phyloP scores from a whole-genome alignment of 306 rosid species.

The Casuarina equisetifolia region DNA sequence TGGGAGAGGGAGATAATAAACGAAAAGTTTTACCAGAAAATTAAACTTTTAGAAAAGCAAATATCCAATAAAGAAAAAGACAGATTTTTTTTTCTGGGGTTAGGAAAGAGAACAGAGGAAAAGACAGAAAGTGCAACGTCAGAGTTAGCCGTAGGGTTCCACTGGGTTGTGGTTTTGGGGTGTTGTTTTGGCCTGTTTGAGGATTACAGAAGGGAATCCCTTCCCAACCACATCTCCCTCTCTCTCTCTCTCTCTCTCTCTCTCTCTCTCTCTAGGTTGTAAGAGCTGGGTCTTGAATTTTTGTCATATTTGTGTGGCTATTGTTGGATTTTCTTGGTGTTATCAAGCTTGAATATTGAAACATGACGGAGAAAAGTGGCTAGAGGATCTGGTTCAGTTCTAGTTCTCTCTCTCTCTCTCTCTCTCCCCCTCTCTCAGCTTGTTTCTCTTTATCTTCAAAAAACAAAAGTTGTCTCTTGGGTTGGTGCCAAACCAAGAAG shows the following conservation, averaged over 20 bases:
- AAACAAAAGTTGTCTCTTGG: constrained; percentile 76
- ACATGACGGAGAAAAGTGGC: constrained; percentile 45
- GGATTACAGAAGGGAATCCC: constrained; percentile 43
- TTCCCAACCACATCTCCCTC: constrained; percentile 43
- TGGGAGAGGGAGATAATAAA: constrained; percentile 33
- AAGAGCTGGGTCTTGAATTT: constrained; percentile 35
- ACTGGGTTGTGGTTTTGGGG: constrained; percentile 47
- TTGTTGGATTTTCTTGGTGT: constrained; percentile 55
- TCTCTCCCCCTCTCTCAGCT: constrained; percentile 26
- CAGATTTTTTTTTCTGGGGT: constrained; percentile 22
- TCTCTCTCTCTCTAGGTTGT: constrained; percentile 23
- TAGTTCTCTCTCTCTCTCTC: constrained; percentile 43
- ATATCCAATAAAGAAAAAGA: constrained; percentile 28
- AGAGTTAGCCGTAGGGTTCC: constrained; percentile 83
- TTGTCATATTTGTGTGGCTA: constrained; percentile 68
- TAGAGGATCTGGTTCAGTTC: constrained; percentile 41
- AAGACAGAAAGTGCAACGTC: constrained; percentile 97
- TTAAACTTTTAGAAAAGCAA: constrained; percentile 34
- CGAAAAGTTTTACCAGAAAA: constrained; percentile 39
- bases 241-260: constrained; percentile 3
- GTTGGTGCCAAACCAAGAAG: constrained; percentile 71
- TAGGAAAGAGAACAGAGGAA: constrained; percentile 63
- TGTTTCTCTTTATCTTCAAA: constrained; percentile 43
- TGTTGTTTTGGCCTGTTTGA: constrained; percentile 42
- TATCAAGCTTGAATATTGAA: constrained; percentile 50